A percentile compares a stretch with the other conserved stretches of the same genome.
Evolutionary conservation across 345 rosid genomes (phyloP).

Genomic region (Corymbia maculata): DNA sequence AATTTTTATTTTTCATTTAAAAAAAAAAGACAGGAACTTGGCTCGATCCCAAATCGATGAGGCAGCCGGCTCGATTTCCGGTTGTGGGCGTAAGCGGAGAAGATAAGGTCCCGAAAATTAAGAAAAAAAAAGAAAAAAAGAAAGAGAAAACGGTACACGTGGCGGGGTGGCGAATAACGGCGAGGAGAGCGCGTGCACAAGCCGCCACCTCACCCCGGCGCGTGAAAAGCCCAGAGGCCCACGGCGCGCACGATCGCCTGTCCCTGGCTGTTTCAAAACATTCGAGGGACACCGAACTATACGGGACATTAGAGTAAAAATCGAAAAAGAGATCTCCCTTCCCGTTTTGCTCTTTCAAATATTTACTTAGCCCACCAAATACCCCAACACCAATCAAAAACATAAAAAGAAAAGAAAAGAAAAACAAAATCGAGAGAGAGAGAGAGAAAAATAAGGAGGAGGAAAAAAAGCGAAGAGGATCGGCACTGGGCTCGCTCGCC

Average conservation of each 20-base stretch:
- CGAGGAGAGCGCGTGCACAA: not conserved
- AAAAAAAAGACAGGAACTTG: not conserved
- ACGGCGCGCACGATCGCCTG: not conserved
- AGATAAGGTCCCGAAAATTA: not conserved
- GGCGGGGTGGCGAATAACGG: not conserved
- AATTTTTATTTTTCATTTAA: not conserved
- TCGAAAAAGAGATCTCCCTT: not conserved
- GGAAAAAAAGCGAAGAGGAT: not conserved
- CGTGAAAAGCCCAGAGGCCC: not conserved
- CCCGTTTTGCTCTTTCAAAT: not conserved
- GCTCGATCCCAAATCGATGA: not conserved
- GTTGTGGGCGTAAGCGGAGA: not conserved
- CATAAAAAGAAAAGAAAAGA: not conserved
- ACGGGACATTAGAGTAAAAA: not conserved
- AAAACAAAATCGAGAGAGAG: not conserved
- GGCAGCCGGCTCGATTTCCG: too few species aligned
- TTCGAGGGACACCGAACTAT: not conserved
- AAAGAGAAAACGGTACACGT: not conserved
- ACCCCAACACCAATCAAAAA: not conserved
- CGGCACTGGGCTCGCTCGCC: not conserved
- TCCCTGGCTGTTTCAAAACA: not conserved
- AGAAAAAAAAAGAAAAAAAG: not conserved
- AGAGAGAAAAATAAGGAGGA: not conserved
- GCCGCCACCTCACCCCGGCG: not conserved
- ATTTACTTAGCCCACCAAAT: not conserved